Evolutionary conservation across 257 asterid species (phyloP).

Genomic region (Rubia yunnanensis): DNA sequence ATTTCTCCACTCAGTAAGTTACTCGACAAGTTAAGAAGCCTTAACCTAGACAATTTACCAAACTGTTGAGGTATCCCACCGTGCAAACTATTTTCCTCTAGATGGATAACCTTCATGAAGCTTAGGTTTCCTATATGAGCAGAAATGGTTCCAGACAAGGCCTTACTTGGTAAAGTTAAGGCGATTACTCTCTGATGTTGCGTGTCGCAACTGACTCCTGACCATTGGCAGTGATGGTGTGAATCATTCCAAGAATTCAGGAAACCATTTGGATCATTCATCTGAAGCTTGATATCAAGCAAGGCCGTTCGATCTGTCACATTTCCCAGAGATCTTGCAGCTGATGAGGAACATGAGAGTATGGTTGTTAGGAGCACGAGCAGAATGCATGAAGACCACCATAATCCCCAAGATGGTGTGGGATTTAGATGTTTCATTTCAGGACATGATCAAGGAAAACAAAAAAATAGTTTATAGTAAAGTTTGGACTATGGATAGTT

Average conservation of each 20-base stretch:
- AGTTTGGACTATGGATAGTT: no score
- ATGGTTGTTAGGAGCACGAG: neutral
- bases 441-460: neutral
- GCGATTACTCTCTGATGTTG: neutral
- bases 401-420: neutral
- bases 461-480: no score
- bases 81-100: neutral
- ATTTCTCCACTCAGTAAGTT: neutral
- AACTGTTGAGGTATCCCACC: neutral
- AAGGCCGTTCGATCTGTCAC: neutral
- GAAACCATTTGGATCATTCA: neutral
- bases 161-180: neutral
- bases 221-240: neutral
- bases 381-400: neutral
- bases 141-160: neutral
- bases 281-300: neutral
- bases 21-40: neutral
- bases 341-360: neutral
- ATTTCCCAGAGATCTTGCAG: neutral
- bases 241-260: neutral
- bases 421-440: no score
- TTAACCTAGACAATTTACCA: neutral
- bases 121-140: neutral
- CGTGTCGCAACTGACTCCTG: neutral
- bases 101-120: neutral